Percentiles rank a stretch among this genome's conserved stretches.
These are phyloP conservation scores for Ascochyta pisi DNA, from an alignment of 2,329 filamentous ascomycete species.

Conservation along the genomic window DNA sequence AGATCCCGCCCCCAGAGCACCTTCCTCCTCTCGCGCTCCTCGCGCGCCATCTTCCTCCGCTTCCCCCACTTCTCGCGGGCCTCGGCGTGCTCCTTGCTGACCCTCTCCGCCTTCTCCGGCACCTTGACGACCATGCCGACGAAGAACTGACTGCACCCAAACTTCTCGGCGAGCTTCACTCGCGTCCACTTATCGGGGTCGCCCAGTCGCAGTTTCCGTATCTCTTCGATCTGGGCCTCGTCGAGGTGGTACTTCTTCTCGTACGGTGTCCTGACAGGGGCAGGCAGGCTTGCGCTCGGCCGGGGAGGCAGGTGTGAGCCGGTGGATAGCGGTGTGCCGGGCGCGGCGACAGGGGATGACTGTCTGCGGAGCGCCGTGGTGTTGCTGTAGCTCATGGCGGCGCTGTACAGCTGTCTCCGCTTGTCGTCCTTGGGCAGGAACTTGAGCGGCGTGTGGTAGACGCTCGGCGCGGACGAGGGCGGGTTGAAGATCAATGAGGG, in stretches of 20 bases:
- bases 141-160: slow-evolving; percentile 68
- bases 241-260: slow-evolving; percentile 69
- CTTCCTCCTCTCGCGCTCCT: slow-evolving; percentile 66
- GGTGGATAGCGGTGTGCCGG: slow-evolving; percentile 40
- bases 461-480: slow-evolving; percentile 67
- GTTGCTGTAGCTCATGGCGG: slow-evolving; percentile 34
- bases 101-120: slow-evolving; percentile 50
- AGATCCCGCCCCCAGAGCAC: slow-evolving; percentile 66
- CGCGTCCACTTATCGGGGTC: slow-evolving; percentile 68
- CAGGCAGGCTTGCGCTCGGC: slow-evolving; percentile 49
- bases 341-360: slow-evolving; percentile 33
- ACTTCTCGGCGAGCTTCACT: slow-evolving; percentile 65
- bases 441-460: slow-evolving; percentile 69
- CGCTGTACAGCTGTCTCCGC: slow-evolving; percentile 57
- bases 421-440: slow-evolving; percentile 68
- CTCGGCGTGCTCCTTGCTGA: slow-evolving; percentile 58
- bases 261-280: slow-evolving; percentile 58
- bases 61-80: slow-evolving; percentile 67
- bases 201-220: slow-evolving; percentile 60
- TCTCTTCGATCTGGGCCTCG: slow-evolving; percentile 64
- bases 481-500: slow-evolving; percentile 65
- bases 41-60: slow-evolving; percentile 65
- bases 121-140: slow-evolving; percentile 64
- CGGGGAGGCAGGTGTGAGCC: slow-evolving; percentile 31
- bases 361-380: slow-evolving; percentile 29